Conservation (phyloP, 805 yeast species). For the Candida vartiovaarae region DNA sequence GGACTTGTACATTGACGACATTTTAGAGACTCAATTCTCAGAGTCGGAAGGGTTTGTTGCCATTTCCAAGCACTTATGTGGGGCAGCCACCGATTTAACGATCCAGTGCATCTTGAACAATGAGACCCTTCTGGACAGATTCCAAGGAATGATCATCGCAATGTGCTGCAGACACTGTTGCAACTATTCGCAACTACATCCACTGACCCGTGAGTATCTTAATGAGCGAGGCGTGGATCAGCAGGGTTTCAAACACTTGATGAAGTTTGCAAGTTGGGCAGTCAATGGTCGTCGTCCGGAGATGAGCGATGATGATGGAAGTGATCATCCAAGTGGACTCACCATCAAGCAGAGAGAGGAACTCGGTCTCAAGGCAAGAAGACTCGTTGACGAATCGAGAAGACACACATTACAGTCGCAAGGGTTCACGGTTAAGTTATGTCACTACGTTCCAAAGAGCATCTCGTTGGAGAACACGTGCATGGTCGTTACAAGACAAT, state of each 20-base stretch:
- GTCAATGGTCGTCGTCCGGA: constrained; percentile 57
- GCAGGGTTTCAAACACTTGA: constrained; percentile 40
- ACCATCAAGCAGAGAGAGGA: constrained; percentile 41
- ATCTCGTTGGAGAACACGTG: constrained; percentile 70
- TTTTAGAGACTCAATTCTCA: constrained; percentile 27
- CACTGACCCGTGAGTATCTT: constrained; percentile 15
- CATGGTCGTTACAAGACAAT: constrained; percentile 26
- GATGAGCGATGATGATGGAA: constrained; percentile 30
- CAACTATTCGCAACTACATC: constrained; percentile 46
- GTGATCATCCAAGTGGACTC: constrained; percentile 41
- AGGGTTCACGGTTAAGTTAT: constrained; percentile 41
- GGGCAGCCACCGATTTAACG: constrained; percentile 89
- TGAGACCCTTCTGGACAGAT: constrained; percentile 22
- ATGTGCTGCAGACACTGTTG: constrained; percentile 93
- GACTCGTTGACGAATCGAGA: constrained; percentile 72
- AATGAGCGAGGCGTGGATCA: constrained; percentile 20
- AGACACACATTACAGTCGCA: constrained; percentile 34
- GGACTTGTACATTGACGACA: constrained; percentile 50
- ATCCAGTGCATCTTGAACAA: constrained; percentile 50
- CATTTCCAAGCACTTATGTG: constrained; percentile 86
- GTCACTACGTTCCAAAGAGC: constrained; percentile 49
- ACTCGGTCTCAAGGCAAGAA: constrained; percentile 62
- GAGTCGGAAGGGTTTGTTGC: constrained; percentile 36
- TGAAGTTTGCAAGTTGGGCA: constrained; percentile 82
- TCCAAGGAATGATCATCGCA: constrained; percentile 68